Evolutionary conservation across 306 rosid genomes (phyloP).

Genomic region (Vachellia pachyceras): DNA sequence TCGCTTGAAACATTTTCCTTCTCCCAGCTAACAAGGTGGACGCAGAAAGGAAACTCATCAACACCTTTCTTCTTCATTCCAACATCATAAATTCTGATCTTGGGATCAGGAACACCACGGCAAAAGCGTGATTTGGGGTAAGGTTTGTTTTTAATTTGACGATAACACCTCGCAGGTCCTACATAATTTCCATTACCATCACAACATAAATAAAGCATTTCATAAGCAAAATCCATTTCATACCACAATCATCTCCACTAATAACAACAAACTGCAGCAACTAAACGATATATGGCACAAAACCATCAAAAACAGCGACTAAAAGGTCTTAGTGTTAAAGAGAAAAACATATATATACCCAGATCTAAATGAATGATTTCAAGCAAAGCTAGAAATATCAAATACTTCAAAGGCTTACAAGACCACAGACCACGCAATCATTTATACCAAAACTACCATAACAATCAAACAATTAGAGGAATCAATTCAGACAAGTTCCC

Average conservation of each 20-base stretch:
- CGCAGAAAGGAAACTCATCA: constrained; percentile 89
- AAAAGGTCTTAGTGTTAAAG: neutral
- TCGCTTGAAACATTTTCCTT: constrained; percentile 87
- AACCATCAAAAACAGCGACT: neutral
- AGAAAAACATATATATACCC: neutral
- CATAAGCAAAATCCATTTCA: neutral
- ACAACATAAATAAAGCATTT: neutral
- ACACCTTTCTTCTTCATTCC: constrained; percentile 93
- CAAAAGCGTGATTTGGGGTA: constrained; percentile 87
- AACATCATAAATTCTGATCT: constrained; percentile 89
- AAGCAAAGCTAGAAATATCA: neutral
- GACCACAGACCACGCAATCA: neutral
- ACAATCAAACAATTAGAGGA: neutral
- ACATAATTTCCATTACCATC: constrained; percentile 5
- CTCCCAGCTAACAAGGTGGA: constrained; percentile 89
- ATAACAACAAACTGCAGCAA: neutral
- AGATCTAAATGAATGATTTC: neutral
- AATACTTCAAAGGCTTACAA: neutral
- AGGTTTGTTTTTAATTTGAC: constrained; percentile 83
- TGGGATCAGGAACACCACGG: constrained; percentile 92
- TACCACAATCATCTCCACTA: neutral
- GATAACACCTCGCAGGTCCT: constrained; percentile 92
- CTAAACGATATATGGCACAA: neutral
- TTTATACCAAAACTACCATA: neutral
- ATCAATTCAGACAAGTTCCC: neutral